Evolutionary conservation across 208 protist species (phyloP), one percentile per base, ranked within the genome.

Genomic region (Trypanosomatidae sp.): DNA sequence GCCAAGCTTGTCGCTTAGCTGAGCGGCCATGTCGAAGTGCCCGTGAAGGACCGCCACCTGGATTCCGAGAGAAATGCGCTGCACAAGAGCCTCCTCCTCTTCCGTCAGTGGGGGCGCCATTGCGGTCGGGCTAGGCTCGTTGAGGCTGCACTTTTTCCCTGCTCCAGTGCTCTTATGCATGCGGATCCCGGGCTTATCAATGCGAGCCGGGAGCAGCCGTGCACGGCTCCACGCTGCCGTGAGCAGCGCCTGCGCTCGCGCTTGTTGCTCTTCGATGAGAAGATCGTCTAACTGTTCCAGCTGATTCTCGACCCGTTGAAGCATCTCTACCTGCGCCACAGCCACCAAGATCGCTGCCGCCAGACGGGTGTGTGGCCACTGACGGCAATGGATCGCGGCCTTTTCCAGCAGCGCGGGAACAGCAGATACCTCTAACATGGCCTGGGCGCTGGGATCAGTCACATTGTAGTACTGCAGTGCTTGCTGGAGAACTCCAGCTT

Each of bases 1-100:
- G 33, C 77, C 67, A 7, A 85, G 73, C 46, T 72, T 28, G 9
- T 49, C 46, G 43, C 75, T 83, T 22, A 81, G 67, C n/a, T 73
- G 36, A 13, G 58, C 60, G 6, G 75, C 71, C n/a, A 56, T 22
- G 59, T 70, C 71, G 53, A 81, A 68, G 74, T 81, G 68, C 19
- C 79, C 33, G 59, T 72, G 67, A 15, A 36, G 49, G 28, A 72
- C 60, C 9, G 77, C 73, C 30, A 79, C 60, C 44, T 68, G 43
- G 0, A 82, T 65, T 3, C 70, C 76, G 19, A 46, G 56, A 49
- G 67, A 71, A 28, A 80, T 46, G 28, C 62, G 65, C 41, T 62
- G 53, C 69, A 81, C 43, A 43, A 81, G 41, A 7, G 25, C 50
- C n/a, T 59, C 46, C 44, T 81, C 77, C 30, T 73, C 77, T 0